phyloP scores from a whole-genome alignment of 2,329 filamentous ascomycete genomes.

The Neobulgaria alba region DNA sequence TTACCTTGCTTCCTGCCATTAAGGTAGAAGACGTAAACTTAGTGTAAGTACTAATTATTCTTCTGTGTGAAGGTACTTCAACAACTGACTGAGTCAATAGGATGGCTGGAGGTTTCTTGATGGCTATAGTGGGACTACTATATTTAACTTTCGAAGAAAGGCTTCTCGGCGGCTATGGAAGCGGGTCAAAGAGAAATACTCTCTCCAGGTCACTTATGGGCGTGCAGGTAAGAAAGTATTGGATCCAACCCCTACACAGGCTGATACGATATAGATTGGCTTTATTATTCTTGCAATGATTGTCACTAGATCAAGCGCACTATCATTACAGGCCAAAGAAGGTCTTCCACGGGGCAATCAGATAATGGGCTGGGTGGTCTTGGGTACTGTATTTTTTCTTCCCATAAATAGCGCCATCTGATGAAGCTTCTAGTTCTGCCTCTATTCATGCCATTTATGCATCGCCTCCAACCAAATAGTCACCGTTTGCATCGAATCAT shows the following conservation, averaged over 20 bases:
- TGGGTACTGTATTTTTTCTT: conserved; percentile 44
- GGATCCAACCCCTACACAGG: background rate
- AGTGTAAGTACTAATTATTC: conserved; percentile 50
- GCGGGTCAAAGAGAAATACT: conserved; percentile 30
- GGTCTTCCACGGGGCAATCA: conserved; percentile 86
- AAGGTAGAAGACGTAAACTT: conserved; percentile 70
- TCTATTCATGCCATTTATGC: conserved; percentile 69
- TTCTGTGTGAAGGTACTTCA: background rate
- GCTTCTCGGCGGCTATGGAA: conserved; percentile 21
- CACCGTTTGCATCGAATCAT: conserved; percentile 87
- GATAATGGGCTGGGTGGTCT: conserved; percentile 71
- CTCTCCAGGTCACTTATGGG: conserved; percentile 55
- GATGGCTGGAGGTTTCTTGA: conserved; percentile 65
- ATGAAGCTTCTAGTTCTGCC: conserved; percentile 49
- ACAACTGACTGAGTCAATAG: conserved; percentile 35
- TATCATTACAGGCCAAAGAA: conserved; percentile 74
- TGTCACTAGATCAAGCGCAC: conserved; percentile 78
- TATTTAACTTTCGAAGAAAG: conserved; percentile 74
- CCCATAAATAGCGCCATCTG: background rate
- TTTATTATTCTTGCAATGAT: conserved; percentile 73
- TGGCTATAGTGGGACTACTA: conserved; percentile 65
- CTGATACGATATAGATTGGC: conserved; percentile 47
- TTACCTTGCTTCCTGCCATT: conserved; percentile 79
- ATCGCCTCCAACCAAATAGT: conserved; percentile 69
- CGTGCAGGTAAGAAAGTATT: conserved; percentile 43